These are phyloP conservation scores for Pseudogymnoascus sp. DNA, from an alignment of 2,329 filamentous ascomycete species.

Conservation along the genomic window DNA sequence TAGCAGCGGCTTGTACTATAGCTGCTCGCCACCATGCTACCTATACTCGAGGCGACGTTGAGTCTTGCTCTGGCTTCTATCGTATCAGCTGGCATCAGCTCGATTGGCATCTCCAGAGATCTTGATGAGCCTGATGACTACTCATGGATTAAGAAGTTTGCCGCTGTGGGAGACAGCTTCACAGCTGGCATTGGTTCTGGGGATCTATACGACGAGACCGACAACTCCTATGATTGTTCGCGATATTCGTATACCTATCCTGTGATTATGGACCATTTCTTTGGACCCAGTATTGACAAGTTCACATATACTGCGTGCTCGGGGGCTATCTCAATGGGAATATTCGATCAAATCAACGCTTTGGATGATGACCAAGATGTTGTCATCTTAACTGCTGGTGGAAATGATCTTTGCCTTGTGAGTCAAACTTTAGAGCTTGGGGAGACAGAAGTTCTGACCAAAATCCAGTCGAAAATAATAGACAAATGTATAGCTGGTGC, in stretches of 20 bases:
- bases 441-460: not conserved
- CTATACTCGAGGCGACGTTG: not conserved
- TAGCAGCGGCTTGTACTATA: not conserved
- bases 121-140: not conserved
- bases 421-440: not conserved
- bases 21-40: not conserved
- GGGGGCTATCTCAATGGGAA: conserved; percentile 24
- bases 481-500: conserved; percentile 21
- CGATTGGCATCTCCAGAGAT: not conserved
- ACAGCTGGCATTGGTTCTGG: conserved; percentile 33
- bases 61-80: not conserved
- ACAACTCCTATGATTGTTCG: conserved; percentile 20
- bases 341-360: conserved; percentile 25
- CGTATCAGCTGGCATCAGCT: not conserved
- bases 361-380: conserved; percentile 28
- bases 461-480: conserved; percentile 16
- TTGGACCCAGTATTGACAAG: conserved; percentile 21
- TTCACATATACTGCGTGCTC: conserved; percentile 28
- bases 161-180: conserved; percentile 33
- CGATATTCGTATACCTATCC: conserved; percentile 28
- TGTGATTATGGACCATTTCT: conserved; percentile 21
- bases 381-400: conserved; percentile 32
- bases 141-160: conserved; percentile 25
- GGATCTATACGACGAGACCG: conserved; percentile 11
- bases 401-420: conserved; percentile 34